Percentiles rank a stretch among this genome's conserved stretches.
Conservation (phyloP, 768 basidiomycete genomes). For the Suillus subaureus region DNA sequence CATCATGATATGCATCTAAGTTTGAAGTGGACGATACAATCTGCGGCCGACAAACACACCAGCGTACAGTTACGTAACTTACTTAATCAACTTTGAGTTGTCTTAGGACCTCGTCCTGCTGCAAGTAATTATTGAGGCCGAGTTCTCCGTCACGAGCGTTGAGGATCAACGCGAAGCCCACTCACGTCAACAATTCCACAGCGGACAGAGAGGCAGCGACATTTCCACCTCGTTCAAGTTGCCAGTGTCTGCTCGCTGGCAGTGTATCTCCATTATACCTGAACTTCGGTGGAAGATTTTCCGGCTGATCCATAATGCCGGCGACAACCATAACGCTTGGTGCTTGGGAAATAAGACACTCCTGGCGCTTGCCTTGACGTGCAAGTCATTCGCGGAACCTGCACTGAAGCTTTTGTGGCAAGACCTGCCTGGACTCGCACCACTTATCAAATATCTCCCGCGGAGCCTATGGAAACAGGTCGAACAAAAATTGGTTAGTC, state of each 20-base stretch:
- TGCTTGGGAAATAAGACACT: not conserved
- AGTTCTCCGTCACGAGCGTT: not conserved
- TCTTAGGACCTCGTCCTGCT: no score
- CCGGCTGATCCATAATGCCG: not conserved
- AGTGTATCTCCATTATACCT: not conserved
- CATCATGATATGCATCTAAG: no score
- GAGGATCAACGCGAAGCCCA: not conserved
- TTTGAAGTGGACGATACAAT: no score
- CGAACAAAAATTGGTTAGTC: not conserved
- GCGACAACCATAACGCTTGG: no score
- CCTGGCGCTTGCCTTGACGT: conserved; percentile 13
- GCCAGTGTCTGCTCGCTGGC: not conserved
- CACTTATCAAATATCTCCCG: conserved; percentile 11
- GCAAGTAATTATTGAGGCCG: not conserved
- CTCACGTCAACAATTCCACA: not conserved
- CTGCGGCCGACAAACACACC: no score
- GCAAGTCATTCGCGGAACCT: conserved; percentile 13
- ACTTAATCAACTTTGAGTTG: no score
- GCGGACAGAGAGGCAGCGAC: not conserved
- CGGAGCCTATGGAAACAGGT: not conserved
- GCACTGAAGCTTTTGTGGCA: conserved; percentile 10
- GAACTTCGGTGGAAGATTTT: not conserved
- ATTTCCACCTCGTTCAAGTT: not conserved
- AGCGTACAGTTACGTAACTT: no score
- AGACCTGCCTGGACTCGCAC: not conserved